phyloP scores from a whole-genome alignment of 306 rosid species.

The Rosa rugosa region DNA sequence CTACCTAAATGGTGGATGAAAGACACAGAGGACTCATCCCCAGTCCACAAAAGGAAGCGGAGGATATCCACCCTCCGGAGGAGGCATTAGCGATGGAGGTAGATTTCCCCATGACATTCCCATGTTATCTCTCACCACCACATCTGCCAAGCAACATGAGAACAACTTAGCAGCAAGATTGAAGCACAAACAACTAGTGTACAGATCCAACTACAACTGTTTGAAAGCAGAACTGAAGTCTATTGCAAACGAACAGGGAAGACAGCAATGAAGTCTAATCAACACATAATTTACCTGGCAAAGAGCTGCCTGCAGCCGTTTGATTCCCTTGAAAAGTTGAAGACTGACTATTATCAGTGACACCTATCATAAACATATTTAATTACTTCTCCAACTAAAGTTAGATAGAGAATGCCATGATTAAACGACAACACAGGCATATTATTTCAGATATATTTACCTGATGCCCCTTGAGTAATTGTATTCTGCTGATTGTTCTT shows the following conservation, averaged over 20 bases:
- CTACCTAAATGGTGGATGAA: background rate
- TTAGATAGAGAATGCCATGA: background rate
- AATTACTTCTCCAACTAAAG: background rate
- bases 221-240: background rate
- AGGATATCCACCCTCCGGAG: slow-evolving; percentile 65
- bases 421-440: background rate
- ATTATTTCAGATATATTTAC: slow-evolving; percentile 19
- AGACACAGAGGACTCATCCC: slow-evolving; percentile 37
- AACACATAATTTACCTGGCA: slow-evolving; percentile 37
- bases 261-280: background rate
- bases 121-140: slow-evolving; percentile 39
- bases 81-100: slow-evolving; percentile 77
- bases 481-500: slow-evolving; percentile 31
- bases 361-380: slow-evolving; percentile 12
- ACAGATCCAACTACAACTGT: background rate
- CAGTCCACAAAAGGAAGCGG: slow-evolving; percentile 57
- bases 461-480: slow-evolving; percentile 29
- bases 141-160: slow-evolving; percentile 40
- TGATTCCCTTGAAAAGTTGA: slow-evolving; percentile 29
- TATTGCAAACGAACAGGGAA: background rate
- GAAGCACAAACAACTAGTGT: too few species aligned
- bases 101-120: slow-evolving; percentile 61
- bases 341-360: slow-evolving; percentile 29
- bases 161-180: background rate
- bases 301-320: slow-evolving; percentile 24